Evolutionary conservation across 352 stramenopile species (phyloP), one percentile per base, ranked within the genome.

Genomic region (Globisporangium radiosum): DNA sequence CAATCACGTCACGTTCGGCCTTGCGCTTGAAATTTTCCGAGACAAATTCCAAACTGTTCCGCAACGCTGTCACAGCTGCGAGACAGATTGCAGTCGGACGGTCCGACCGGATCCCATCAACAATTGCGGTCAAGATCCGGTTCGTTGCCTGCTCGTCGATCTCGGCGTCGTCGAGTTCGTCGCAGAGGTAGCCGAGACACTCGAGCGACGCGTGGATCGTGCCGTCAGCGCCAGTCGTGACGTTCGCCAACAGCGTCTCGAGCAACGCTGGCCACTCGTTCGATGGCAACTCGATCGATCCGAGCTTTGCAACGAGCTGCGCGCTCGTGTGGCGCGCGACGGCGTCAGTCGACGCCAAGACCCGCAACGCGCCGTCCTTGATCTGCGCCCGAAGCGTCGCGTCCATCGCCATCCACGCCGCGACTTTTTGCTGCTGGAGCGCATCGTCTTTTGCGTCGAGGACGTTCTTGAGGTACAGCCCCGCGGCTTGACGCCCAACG

Each of bases 51-150:
- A 99, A 66, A 59, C 87, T 97, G 78, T 99, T 98, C 52, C 91
- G 80, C 40, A 99, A 76, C 2, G 96, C 96, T 36, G 75, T 90
- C 1, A 97, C 81, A 14, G 96, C 97, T 0, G 96, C 94, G 25
- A 96, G 82, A 42, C 96, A 83, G 62, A 99, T 97, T 25, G 81
- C 70, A 39, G 90, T 76, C 11, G 90, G 78, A 2, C 92, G 76
- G 56, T 97, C 87, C 0, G 81, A 60, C 45, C 87, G 77, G 56
- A 99, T 98, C 49, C 96, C 96, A 69, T 99, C 92, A 13, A 99
- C 94, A 66, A 99, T 99, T 14, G 94, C 92, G 19, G 91, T 99
- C 25, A 99, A 74, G 66, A 99, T 98, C 37, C 95, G 78, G 74
- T 99, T 98, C 2, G 95, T 97, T 52, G 95, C 88, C 50, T 86